Base-by-base conservation (phyloP, 225 moss, liverwort and hornwort species). In the Marchantia polymorpha region DNA sequence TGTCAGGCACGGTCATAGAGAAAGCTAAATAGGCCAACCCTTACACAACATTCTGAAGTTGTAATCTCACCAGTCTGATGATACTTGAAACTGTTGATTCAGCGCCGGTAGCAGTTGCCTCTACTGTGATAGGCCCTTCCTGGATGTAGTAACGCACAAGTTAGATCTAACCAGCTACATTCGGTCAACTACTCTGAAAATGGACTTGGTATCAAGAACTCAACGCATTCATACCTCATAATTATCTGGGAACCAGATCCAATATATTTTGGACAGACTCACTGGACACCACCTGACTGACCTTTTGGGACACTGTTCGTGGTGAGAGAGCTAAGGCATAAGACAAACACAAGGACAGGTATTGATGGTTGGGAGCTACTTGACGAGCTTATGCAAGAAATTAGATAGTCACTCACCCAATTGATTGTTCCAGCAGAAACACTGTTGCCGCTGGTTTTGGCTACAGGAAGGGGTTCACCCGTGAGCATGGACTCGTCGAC, bases 401-500 rank as follows among this genome's bases (percentile, higher is more conserved):
- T 19, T 10, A 48, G 12, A 30, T 10, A 48, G 12, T 25, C 19
- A 30, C 82, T 58, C 73, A 88, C 87, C 96, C 96, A 96, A 77
- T 96, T 96, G 56, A 94, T 90, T 0, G 96, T 94, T 47, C 96
- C 96, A 6, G 96, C 94, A 15, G 90, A 94, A 12, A 94, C 96
- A 47, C 69, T 65, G 71, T 90, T 86, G 9, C 96, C 96, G 23
- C 82, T 89, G 2, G 85, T 77, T 77, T 97, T 97, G 69, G 84
- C 56, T 52, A 94, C 91, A 58, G 92, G 96, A 5, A 97, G 86
- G 47, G 93, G 94, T 83, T 97, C 96, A 31, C 96, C 94, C 27
- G 96, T 97, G 12, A 97, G 91, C 94, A 94, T 97, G 29, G 96
- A 92, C 85, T 97, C 96, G 69, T 97, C 96, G 6, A 97, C 94